A percentile compares a stretch with the other conserved stretches of the same genome.
phyloP scores from a whole-genome alignment of 208 protist genomes.

The Leishmania lainsoni region DNA sequence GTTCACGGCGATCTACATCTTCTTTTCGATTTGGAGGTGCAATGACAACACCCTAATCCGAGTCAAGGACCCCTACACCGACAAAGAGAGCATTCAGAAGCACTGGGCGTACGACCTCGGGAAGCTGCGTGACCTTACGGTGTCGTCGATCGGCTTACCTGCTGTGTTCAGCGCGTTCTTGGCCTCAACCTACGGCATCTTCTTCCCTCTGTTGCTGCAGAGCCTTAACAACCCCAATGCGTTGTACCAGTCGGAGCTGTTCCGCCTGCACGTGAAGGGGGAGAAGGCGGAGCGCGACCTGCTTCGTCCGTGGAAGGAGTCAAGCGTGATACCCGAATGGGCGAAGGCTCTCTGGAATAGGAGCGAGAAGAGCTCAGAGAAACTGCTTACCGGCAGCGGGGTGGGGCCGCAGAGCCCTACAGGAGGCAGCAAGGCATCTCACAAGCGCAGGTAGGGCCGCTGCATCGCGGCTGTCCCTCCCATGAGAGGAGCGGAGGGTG shows the following conservation, averaged over 20 bases:
- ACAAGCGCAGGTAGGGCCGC: slow-evolving; percentile 35
- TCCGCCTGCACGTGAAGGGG: slow-evolving; percentile 63
- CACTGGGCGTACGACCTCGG: slow-evolving; percentile 69
- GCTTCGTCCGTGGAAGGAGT: slow-evolving; percentile 75
- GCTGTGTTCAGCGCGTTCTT: slow-evolving; percentile 58
- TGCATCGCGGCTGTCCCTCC: not conserved
- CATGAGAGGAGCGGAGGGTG: not conserved
- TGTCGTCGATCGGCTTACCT: slow-evolving; percentile 61
- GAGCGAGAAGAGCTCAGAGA: slow-evolving; percentile 41
- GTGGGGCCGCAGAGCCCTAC: not conserved
- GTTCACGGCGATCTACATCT: slow-evolving; percentile 46
- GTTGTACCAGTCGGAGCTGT: slow-evolving; percentile 66
- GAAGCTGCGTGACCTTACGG: slow-evolving; percentile 72
- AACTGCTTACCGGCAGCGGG: slow-evolving; percentile 23
- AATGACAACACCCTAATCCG: slow-evolving; percentile 47
- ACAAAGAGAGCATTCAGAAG: slow-evolving; percentile 46
- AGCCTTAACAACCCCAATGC: slow-evolving; percentile 76
- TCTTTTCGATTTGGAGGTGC: slow-evolving; percentile 50
- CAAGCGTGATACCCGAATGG: slow-evolving; percentile 61
- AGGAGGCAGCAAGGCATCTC: slow-evolving; percentile 22
- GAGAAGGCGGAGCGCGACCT: slow-evolving; percentile 53
- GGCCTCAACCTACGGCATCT: slow-evolving; percentile 48
- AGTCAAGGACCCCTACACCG: slow-evolving; percentile 59
- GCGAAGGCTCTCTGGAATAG: slow-evolving; percentile 52
- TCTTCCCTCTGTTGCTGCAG: slow-evolving; percentile 86